Evolutionary conservation across 371 early-diverging fungal species (phyloP).

Genomic region (Rozella allomycis): DNA sequence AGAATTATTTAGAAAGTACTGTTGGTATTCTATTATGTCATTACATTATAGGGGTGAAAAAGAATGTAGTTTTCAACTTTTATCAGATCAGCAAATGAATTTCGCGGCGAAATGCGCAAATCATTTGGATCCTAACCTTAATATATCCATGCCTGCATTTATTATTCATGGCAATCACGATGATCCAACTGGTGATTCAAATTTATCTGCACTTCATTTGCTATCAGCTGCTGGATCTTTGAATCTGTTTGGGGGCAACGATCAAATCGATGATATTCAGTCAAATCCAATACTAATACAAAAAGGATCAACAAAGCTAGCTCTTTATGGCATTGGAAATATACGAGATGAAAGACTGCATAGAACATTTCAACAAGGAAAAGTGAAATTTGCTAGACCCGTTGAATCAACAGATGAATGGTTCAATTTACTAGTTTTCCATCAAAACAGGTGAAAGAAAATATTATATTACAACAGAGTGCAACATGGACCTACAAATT

Average conservation of each 20-base stretch:
- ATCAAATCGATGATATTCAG: constrained; percentile 45
- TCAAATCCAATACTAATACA: constrained; percentile 58
- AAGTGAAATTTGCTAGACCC: constrained; percentile 53
- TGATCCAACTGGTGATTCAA: constrained; percentile 79
- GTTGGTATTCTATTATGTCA: too few relatives aligned
- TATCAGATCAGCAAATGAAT: constrained; percentile 49
- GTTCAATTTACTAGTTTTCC: constrained; percentile 61
- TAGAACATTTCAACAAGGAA: constrained; percentile 50
- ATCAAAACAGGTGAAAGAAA: constrained; percentile 50
- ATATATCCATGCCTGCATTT: constrained; percentile 74
- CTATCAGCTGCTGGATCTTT: constrained; percentile 61
- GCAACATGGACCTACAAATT: constrained; percentile 53
- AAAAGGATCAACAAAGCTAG: constrained; percentile 54
- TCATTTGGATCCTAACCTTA: constrained; percentile 69
- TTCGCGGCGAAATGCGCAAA: constrained; percentile 42
- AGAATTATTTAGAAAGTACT: constrained; percentile 51
- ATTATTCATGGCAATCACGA: constrained; percentile 99
- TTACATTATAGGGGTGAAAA: too few relatives aligned
- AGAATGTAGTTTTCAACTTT: constrained; percentile 42
- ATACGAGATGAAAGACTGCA: constrained; percentile 83
- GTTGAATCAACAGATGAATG: constrained; percentile 26
- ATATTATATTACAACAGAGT: constrained; percentile 18
- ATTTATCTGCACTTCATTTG: constrained; percentile 66
- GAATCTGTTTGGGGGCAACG: constrained; percentile 83
- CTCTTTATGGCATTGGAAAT: constrained; percentile 87